These are phyloP conservation scores for Pichia sp. DNA, from an alignment of 1,139 yeast species.

Conservation along the genomic window DNA sequence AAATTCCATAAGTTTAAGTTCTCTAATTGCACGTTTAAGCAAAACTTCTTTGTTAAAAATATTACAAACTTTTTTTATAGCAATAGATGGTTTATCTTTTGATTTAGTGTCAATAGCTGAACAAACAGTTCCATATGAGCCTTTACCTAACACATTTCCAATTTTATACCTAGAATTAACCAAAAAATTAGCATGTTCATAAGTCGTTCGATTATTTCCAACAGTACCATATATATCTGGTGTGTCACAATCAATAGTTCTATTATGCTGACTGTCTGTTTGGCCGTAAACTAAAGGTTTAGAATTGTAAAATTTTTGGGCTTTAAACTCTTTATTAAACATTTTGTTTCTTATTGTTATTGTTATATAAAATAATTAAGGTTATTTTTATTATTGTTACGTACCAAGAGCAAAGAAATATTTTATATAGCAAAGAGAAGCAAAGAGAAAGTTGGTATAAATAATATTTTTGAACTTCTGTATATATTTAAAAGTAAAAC, in stretches of 20 bases:
- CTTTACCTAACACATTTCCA: constrained; percentile 66
- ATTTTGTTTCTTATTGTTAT: constrained; percentile 3
- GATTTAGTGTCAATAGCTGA: constrained; percentile 59
- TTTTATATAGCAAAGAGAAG: too few relatives aligned
- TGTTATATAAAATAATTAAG: not conserved
- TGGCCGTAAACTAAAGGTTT: not conserved
- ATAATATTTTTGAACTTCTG: too few relatives aligned
- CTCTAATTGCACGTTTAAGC: constrained; percentile 70
- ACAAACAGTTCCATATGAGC: constrained; percentile 87
- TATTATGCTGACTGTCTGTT: not conserved
- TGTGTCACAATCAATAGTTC: not conserved
- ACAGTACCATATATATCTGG: constrained; percentile 1
- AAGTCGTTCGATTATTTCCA: constrained; percentile 7
- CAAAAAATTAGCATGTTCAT: constrained; percentile 33
- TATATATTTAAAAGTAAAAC: too few relatives aligned
- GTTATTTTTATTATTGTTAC: too few relatives aligned
- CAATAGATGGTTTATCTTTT: constrained; percentile 36
- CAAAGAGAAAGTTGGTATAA: too few relatives aligned
- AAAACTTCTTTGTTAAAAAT: constrained; percentile 61
- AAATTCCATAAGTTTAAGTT: constrained; percentile 68
- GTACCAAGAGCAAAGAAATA: not conserved
- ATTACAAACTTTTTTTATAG: constrained; percentile 72
- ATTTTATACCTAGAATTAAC: constrained; percentile 62
- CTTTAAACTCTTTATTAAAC: constrained; percentile 3
- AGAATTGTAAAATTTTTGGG: constrained; percentile 3